Conservation (phyloP, 805 yeast species). For the Candida patagonica region DNA sequence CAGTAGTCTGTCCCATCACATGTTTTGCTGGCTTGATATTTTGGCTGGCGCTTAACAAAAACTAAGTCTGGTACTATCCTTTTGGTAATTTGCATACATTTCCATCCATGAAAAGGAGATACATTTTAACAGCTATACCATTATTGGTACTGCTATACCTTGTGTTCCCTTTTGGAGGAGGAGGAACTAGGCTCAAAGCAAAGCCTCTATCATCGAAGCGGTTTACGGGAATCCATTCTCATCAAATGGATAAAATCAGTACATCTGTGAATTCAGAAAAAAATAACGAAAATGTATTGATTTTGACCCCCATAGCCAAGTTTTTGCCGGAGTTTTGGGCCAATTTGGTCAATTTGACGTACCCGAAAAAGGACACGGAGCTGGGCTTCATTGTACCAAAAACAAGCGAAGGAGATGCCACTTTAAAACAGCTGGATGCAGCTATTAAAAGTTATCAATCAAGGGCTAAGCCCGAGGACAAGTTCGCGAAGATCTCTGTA, state of each 20-base stretch:
- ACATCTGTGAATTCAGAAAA: constrained; percentile 63
- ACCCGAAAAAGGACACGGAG: constrained; percentile 79
- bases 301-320: constrained; percentile 83
- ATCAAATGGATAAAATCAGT: constrained; percentile 70
- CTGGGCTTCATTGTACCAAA: constrained; percentile 90
- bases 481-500: constrained; percentile 78
- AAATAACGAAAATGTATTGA: constrained; percentile 73
- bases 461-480: constrained; percentile 39
- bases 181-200: background rate
- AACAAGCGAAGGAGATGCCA: constrained; percentile 69
- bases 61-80: too few relatives aligned
- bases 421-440: constrained; percentile 59
- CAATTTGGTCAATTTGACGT: constrained; percentile 61
- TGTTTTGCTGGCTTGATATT: too few relatives aligned
- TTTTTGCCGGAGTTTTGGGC: constrained; percentile 85
- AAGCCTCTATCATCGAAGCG: background rate
- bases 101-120: constrained; percentile 4
- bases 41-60: too few relatives aligned
- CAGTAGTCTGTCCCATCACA: too few relatives aligned
- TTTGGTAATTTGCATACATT: too few relatives aligned
- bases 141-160: constrained; percentile 3
- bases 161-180: background rate
- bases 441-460: constrained; percentile 69
- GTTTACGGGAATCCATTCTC: constrained; percentile 38
- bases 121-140: background rate